Conservation (phyloP, 495 filamentous ascomycete species). For the Barbatosphaeria neglecta region DNA sequence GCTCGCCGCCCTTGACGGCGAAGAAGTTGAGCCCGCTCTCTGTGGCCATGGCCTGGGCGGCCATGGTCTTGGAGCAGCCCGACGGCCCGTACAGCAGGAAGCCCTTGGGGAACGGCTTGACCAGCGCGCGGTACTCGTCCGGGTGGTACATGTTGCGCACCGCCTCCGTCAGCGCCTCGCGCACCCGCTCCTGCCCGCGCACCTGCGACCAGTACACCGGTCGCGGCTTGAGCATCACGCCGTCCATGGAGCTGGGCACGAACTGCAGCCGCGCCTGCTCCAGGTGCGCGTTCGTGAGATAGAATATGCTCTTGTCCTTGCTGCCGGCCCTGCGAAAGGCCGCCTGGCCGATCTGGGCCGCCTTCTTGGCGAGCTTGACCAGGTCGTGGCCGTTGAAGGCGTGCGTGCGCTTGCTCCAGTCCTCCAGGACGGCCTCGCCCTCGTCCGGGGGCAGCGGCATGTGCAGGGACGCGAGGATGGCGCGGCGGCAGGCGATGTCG, state of each 20-base stretch:
- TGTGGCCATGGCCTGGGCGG: slow-evolving; percentile 83
- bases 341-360: slow-evolving; percentile 18
- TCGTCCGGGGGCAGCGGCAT: slow-evolving; percentile 21
- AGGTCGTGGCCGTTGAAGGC: slow-evolving; percentile 43
- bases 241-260: background rate
- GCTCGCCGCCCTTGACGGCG: slow-evolving; percentile 90
- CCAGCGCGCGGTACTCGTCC: slow-evolving; percentile 14
- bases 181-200: background rate
- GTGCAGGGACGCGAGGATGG: slow-evolving; percentile 54
- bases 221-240: background rate
- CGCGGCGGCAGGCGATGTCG: slow-evolving; percentile 53
- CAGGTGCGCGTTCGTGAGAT: background rate
- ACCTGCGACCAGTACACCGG: background rate
- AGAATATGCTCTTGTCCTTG: slow-evolving; percentile 4
- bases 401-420: slow-evolving; percentile 39
- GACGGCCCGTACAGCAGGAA: slow-evolving; percentile 89
- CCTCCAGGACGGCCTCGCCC: slow-evolving; percentile 25
- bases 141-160: background rate
- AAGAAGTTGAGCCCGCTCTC: slow-evolving; percentile 90
- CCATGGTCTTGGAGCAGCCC: slow-evolving; percentile 92
- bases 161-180: background rate
- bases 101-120: slow-evolving; percentile 36
- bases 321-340: slow-evolving; percentile 10
- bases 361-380: slow-evolving; percentile 26
- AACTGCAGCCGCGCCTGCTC: background rate